Base-by-base conservation (phyloP, 2,329 filamentous ascomycete species). In the Amesomyces nigricolor region DNA sequence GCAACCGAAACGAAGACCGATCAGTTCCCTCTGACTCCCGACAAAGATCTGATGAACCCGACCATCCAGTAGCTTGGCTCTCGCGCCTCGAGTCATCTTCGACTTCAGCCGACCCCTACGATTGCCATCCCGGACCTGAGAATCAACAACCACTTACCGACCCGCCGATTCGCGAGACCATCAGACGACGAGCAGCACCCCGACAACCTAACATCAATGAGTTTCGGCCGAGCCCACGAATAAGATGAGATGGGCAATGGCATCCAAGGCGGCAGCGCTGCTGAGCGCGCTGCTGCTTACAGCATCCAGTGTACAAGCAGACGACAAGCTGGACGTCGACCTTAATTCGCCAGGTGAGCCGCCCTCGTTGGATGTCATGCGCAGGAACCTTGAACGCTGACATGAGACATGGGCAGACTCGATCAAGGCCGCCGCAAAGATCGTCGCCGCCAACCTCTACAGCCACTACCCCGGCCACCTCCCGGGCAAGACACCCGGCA, bases 401-500 rank as follows among this genome's bases (percentile, higher is more conserved):
- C 48, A 35, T 19, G 32, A 8, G 26, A 29, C 6, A 19, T 45
- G 5, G 22, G 11, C 53, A 65, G 63, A 49, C 16, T 63, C 61
- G 16, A 62, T 65, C 48, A 60, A 53, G 26, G 17, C 46, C n/a
- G 63, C 61, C 32, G 59, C 63, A 1, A 62, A 64, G 45, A 63
- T 68, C 16, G 60, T 76, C n/a, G 75, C 74, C 4, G 70, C 68
- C 62, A 74, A 78, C 54, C 66, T 78, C 57, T 65, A 76, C 56
- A 64, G 68, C 42, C 76, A 77, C 61, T 78, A 78, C 60, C 63
- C 71, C 26, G 76, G 75, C 53, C 70, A 74, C 56, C 61, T 74
- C 45, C 68, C 72, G 1, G 75, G 75, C 22, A 64, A 69, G 53
- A 73, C 69, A 1, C 70, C 73, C 13, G 76, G 75, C 17, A 76